Evolutionary conservation across 805 yeast genomes (phyloP), one percentile per base, ranked within the genome.

Genomic region (Candida chauliodis): DNA sequence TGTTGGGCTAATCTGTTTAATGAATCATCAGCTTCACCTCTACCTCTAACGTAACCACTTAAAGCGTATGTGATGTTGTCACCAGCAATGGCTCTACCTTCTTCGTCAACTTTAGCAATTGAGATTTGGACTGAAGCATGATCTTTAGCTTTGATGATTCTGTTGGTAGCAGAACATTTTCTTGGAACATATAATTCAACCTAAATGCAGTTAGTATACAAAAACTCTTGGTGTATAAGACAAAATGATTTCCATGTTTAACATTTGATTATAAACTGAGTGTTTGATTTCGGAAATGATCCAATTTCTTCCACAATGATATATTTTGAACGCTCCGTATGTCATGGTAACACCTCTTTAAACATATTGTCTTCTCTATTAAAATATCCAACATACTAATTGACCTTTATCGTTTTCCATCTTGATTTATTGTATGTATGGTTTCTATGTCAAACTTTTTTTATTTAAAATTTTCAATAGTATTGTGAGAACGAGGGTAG

Each of bases 381-480:
- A n/a, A n/a, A n/a, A n/a, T n/a, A n/a, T 32, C 38, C 36, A 58
- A 87, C 96, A 75, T 86, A 88, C 97, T 78, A 89, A 83, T 81
- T 89, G 95, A 76, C 99, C 98, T 81, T 87, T 89, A 75, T 93
- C 98, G 99, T 93, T 91, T 84, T 91, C 98, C 99, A 91, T 91
- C 68, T 75, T 88, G 84, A 16, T 34, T 16, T 36, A 26, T 30
- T 32, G 34, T 25, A 13, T 27, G 32, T 41, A 27, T 41, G 19
- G 15, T 17, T 34, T 16, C 8, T 21, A 11, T 16, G 4, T 25
- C 17, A n/a, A 32, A 32, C 17, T 26, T 26, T 26, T 25, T 25
- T 36, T 35, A 25, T 24, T 34, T 35, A 39, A 39, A 39, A 39
- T 39, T 39, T 39, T 39, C 42, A 39, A 19, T 28, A 21, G 24